Evolutionary conservation across 2,329 filamentous ascomycete species (phyloP).

Genomic region (Venturia aucupariae): DNA sequence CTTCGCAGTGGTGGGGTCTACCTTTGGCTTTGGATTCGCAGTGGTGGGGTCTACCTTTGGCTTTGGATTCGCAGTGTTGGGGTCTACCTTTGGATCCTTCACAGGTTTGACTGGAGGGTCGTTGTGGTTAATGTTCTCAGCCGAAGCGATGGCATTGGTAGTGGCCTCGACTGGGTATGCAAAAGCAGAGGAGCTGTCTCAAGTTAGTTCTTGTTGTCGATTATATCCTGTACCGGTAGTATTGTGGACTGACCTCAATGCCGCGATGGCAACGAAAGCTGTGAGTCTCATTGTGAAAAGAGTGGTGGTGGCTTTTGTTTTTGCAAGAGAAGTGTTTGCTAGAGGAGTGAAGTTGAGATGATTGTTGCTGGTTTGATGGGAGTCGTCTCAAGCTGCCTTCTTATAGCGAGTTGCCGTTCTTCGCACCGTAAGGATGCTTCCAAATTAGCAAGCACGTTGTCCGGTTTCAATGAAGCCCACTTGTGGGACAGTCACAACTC

Average conservation of each 20-base stretch:
- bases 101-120: not conserved
- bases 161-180: not conserved
- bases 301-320: not conserved
- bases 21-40: too few relatives aligned
- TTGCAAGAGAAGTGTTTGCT: too few relatives aligned
- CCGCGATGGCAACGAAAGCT: not conserved
- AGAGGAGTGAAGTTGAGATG: not conserved
- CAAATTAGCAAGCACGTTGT: not conserved
- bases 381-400: not conserved
- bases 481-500: not conserved
- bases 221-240: not conserved
- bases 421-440: not conserved
- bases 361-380: not conserved
- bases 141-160: not conserved
- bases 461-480: not conserved
- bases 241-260: not conserved
- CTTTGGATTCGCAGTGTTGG: too few relatives aligned
- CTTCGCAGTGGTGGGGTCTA: too few relatives aligned
- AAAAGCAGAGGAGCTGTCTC: not conserved
- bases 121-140: not conserved
- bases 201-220: not conserved
- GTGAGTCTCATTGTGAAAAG: not conserved
- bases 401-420: not conserved
- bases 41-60: too few relatives aligned
- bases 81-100: too few relatives aligned